phyloP scores from a whole-genome alignment of 495 filamentous ascomycete genomes.

The Hypoxylon trugodes region DNA sequence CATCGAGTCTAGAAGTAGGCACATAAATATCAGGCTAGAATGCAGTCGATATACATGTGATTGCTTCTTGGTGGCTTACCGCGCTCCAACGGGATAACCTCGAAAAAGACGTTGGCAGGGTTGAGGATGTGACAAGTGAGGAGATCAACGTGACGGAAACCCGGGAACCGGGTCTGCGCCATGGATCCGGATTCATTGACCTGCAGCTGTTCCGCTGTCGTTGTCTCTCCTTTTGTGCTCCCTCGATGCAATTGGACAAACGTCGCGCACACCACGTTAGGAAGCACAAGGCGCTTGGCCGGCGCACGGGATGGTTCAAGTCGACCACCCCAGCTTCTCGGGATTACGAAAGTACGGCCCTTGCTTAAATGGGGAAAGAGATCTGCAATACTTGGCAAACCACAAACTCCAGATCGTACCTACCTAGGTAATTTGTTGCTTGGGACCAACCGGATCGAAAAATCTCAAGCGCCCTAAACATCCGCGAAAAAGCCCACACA shows the following conservation, averaged over 20 bases:
- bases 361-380: slow-evolving; percentile 36
- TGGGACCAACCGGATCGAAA: slow-evolving; percentile 37
- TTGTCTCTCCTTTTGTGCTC: slow-evolving; percentile 36
- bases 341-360: slow-evolving; percentile 39
- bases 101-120: slow-evolving; percentile 30
- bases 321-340: slow-evolving; percentile 38
- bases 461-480: slow-evolving; percentile 21
- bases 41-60: slow-evolving; percentile 4
- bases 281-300: slow-evolving; percentile 34
- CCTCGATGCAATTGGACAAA: slow-evolving; percentile 33
- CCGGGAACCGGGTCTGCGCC: slow-evolving; percentile 34
- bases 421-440: slow-evolving; percentile 22
- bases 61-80: slow-evolving; percentile 13
- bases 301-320: slow-evolving; percentile 40
- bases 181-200: slow-evolving; percentile 43
- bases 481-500: background rate
- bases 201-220: slow-evolving; percentile 41
- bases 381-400: slow-evolving; percentile 38
- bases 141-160: slow-evolving; percentile 37
- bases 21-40: slow-evolving; percentile 16
- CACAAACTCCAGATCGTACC: slow-evolving; percentile 39
- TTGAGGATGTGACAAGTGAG: slow-evolving; percentile 34
- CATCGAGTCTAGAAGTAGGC: background rate
- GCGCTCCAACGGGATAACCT: slow-evolving; percentile 12
- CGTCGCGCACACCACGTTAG: slow-evolving; percentile 32